Evolutionary conservation across 1,284 basidiomycete species (phyloP), one percentile per base, ranked within the genome.

Genomic region (Ceratobasidium sp.): DNA sequence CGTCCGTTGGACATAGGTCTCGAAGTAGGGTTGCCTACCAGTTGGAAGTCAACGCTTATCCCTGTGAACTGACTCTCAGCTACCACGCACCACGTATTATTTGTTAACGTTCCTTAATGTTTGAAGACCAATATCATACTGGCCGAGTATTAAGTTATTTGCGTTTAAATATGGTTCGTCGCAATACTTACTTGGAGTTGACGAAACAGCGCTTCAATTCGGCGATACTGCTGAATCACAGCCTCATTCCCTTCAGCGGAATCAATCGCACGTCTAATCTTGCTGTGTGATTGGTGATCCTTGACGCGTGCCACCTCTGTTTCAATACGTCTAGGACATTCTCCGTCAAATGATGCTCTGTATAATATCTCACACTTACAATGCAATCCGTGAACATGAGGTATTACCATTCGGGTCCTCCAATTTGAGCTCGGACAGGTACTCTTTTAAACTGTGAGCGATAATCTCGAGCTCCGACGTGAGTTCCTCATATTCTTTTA

Each of bases 81-180:
- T 8, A 17, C 38, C 8, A 8, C 7, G 8, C 38, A 17, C 38
- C 38, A 40, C 38, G 17, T 40, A 17, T 17, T 40, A 7, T 8
- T 40, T 17, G 27, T 73, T 71, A 17, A 60, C 27, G 38, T 40
- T 17, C 57, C 57, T 43, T 43, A 47, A 22, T 27, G 15, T 47
- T n/a, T 40, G 8, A 40, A 17, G 38, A 40, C 38, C 38, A 31
- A 10, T 34, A 47, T 32, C 27, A 17, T 40, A 13, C 31, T 20
- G 17, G 2, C 15, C 57, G 40, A 40, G 7, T 8, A 40, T 13
- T 15, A 40, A 40, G 7, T n/a, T n/a, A 13, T 34, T n/a, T n/a
- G 35, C 15, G 35, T 27, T 6, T 13, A 22, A 7, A 12, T 5
- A 5, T 27, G 8, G 7, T n/a, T 2, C 1, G 6, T 7, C 12